Conservation (phyloP, 306 rosid genomes). For the Lathyrus aphaca region DNA sequence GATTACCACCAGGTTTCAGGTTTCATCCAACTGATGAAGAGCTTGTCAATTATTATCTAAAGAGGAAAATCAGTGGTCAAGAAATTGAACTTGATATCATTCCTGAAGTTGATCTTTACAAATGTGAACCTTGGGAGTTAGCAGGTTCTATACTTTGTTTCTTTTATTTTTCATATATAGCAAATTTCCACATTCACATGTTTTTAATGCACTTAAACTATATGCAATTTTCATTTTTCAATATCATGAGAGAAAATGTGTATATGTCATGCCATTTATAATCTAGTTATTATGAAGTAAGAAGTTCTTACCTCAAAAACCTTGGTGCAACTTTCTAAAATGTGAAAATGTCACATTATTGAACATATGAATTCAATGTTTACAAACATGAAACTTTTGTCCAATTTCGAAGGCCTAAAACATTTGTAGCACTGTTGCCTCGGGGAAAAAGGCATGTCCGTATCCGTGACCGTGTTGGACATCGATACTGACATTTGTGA, state of each 20-base stretch:
- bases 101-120: conserved; percentile 99
- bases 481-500: no score
- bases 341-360: background rate
- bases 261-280: background rate
- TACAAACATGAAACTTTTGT: background rate
- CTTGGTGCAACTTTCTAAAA: background rate
- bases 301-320: background rate
- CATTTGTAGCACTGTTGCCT: no score
- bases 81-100: conserved; percentile 97
- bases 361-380: background rate
- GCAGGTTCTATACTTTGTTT: conserved; percentile 50
- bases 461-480: no score
- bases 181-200: conserved; percentile 11
- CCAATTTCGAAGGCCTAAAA: background rate
- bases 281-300: conserved; percentile 26
- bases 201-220: background rate
- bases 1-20: conserved; percentile 99
- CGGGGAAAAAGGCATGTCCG: no score
- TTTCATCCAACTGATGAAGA: conserved; percentile 99
- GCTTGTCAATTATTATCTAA: conserved; percentile 92
- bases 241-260: conserved; percentile 16
- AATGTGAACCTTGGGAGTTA: conserved; percentile 99
- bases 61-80: conserved; percentile 85
- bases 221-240: conserved; percentile 1
- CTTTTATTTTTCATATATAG: background rate